Evolutionary conservation across 2,329 filamentous ascomycete species (phyloP), one percentile per base, ranked within the genome.

Genomic region (Aureobasidium sp.): DNA sequence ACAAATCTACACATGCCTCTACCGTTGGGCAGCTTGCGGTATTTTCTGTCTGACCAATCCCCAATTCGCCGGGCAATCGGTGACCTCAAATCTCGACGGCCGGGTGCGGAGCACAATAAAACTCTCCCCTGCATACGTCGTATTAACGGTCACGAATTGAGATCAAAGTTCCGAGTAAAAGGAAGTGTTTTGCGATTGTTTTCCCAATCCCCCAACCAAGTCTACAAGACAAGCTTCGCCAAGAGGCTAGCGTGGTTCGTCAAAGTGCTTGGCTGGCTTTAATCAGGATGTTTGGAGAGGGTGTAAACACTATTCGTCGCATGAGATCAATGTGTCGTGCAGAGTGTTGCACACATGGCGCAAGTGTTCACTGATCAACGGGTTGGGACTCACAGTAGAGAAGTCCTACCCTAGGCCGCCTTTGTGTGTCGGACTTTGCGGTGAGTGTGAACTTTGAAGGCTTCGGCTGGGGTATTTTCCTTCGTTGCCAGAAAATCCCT

Each of bases 31-130:
- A 27, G 25, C 20, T 51, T 60, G 57, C 57, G 57, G 27, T 49
- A 60, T 60, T 60, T 60, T 60, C 45, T 60, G 57, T 31, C 42
- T 22, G 57, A 51, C 57, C 57, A 60, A 60, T 60, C 57, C 57
- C 57, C 44, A 60, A 29, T 51, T 48, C 31, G 55, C 55, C 57
- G 44, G 53, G 39, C 39, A 36, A 5, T 39, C 53, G 25, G 27
- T 45, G 25, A 17, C 20, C 11, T 20, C 51, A 42, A 42, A 42
- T 42, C 31, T 22, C 41, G 36, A 55, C 51, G 51, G 37, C 53
- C 39, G 55, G 29, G 20, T 48, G 22, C 55, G 55, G 39, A 58
- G 6, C 14, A 48, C 42, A 58, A 48, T 29, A 39, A 48, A 58
- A 58, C 39, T 37, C 27, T 58, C 42, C 31, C 53, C 53, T 57